Percentiles rank a stretch among this genome's conserved stretches.
Conservation (phyloP, 192 early-diverging fungal species). For the Coemansia erecta region DNA sequence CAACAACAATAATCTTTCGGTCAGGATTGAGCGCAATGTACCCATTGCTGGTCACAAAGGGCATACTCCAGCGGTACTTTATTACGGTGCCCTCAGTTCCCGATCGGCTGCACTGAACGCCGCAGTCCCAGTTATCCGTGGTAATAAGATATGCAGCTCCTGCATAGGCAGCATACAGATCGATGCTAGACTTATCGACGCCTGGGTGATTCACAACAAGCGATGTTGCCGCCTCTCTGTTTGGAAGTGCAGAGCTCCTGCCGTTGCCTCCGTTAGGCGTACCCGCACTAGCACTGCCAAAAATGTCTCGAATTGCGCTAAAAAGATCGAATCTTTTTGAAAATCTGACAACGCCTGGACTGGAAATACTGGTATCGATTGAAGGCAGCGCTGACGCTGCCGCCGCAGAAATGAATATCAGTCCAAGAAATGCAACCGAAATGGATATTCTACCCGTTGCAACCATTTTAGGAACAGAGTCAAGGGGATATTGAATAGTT, state of each 20-base stretch:
- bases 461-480: no score
- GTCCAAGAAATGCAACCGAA: neutral
- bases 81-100: slow-evolving; percentile 27
- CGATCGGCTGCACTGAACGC: slow-evolving; percentile 23
- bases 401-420: neutral
- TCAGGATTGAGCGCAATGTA: slow-evolving; percentile 28
- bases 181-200: slow-evolving; percentile 4
- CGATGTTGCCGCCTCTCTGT: neutral
- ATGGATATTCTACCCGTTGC: no score
- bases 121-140: slow-evolving; percentile 20
- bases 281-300: neutral
- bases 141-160: slow-evolving; percentile 23
- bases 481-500: no score
- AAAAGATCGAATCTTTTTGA: slow-evolving; percentile 2
- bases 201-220: neutral
- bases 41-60: slow-evolving; percentile 21
- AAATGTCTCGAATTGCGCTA: neutral
- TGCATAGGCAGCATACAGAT: slow-evolving; percentile 33
- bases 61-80: slow-evolving; percentile 21
- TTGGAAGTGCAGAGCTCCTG: neutral
- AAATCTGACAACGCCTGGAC: neutral
- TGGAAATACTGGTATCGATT: neutral
- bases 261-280: neutral
- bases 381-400: neutral
- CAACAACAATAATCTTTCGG: slow-evolving; percentile 21